Base-by-base conservation (phyloP, 2,329 filamentous ascomycete genomes). In the Scleromitrula shiraiana region DNA sequence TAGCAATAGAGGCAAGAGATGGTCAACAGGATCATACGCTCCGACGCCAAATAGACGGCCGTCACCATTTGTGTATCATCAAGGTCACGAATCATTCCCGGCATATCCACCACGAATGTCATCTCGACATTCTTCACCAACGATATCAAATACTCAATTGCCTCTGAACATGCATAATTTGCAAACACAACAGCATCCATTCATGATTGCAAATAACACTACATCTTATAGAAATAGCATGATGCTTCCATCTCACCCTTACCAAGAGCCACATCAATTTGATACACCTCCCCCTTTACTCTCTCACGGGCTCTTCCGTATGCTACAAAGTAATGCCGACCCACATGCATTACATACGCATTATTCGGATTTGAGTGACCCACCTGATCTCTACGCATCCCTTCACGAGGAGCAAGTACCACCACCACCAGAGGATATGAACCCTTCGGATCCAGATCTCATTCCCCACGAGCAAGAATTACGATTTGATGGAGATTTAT, bases 361-460 rank as follows among this genome's bases (percentile, higher is more conserved):
- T 65, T 88, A 86, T 63, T 74, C 83, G 3, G 83, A 88, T 57
- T 70, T 86, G 41, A 83, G 83, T 7, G 83, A 87, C 54, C 86
- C 86, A 7, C 86, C 86, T 8, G 84, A 91, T 64, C 68, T 91
- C 50, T 88, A 87, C 57, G 83, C 82, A 1, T 83, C 84, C 4
- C 73, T 91, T 2, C 76, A 82, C 48, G 84, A 89, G 60, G 82
- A 88, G 61, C 83, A 85, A 53, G 73, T 81, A 1, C 77, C 82
- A 6, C 86, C 86, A 6, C 85, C 86, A 1, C 81, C 84, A 0
- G 83, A 88, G 59, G 86, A 91, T 64, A 88, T 90, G 84, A 84
- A 87, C 61, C 84, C 85, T 2, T 75, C 77, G 2, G 84, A 91
- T 59, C 82, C 84, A 1, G 83, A 88, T 51, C 70, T 90, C 62